A percentile compares a stretch with the other conserved stretches of the same genome.
Conservation (phyloP, 441 rosid genomes). For the Rhodomyrtus psidioides region DNA sequence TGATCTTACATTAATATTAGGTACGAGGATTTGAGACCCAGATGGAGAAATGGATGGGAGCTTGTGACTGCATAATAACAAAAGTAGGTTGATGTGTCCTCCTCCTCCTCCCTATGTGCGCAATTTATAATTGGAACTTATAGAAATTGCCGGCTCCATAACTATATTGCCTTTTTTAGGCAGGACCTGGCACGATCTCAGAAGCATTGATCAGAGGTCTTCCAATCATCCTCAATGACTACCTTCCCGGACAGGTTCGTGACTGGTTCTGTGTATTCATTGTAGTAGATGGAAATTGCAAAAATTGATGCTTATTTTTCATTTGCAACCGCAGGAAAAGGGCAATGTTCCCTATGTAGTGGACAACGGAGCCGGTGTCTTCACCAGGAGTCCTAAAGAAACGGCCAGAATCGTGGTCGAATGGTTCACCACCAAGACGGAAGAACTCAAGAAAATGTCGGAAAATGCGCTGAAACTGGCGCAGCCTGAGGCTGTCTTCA, state of each 20-base stretch:
- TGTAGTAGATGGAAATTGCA: not conserved
- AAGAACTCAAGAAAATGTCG: conserved; percentile 56
- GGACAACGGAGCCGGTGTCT: conserved; percentile 86
- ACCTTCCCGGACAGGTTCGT: conserved; percentile 88
- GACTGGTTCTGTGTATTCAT: not conserved
- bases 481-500: conserved; percentile 87
- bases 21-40: conserved; percentile 84
- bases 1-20: conserved; percentile 16
- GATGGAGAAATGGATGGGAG: conserved; percentile 99
- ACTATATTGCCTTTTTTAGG: conserved; percentile 27
- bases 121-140: not conserved
- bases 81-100: conserved; percentile 27
- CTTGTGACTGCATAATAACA: conserved; percentile 96
- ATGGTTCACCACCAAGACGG: conserved; percentile 74
- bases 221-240: conserved; percentile 90
- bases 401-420: conserved; percentile 74
- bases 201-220: conserved; percentile 90
- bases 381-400: conserved; percentile 88
- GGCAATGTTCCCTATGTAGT: conserved; percentile 96
- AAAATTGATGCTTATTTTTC: not conserved
- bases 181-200: conserved; percentile 96
- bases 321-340: conserved; percentile 54
- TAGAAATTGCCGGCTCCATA: not conserved
- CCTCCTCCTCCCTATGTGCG: not conserved
- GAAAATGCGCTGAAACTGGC: conserved; percentile 67